Evolutionary conservation across 2,329 filamentous ascomycete species (phyloP).

Genomic region (Pseudopithomyces chartarum): DNA sequence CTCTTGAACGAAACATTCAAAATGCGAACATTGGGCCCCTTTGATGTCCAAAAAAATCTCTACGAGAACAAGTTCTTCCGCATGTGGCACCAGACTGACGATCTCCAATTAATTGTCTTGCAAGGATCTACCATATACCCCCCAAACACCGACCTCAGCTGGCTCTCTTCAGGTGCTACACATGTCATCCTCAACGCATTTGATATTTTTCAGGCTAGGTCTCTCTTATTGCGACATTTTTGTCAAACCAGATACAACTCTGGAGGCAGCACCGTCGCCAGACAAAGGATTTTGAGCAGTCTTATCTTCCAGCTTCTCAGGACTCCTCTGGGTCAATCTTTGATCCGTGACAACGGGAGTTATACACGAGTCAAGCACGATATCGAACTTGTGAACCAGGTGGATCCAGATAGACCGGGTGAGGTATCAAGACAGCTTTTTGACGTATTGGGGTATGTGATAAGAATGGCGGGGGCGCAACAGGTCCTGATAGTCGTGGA

Average conservation of each 20-base stretch:
- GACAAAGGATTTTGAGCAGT: background rate
- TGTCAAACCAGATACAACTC: background rate
- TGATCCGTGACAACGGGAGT: background rate
- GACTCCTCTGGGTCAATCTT: background rate
- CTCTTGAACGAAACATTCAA: background rate
- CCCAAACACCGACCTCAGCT: conserved; percentile 1
- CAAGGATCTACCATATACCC: background rate
- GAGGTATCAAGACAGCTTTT: background rate
- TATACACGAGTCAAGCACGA: background rate
- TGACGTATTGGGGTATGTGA: background rate
- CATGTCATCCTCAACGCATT: background rate
- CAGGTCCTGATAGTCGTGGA: conserved; percentile 5
- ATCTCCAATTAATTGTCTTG: background rate
- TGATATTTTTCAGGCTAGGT: background rate
- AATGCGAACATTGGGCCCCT: background rate
- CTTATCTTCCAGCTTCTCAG: background rate
- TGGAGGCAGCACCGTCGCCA: background rate
- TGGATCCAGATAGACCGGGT: background rate
- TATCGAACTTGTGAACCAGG: background rate
- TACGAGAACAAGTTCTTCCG: background rate
- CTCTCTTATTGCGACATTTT: background rate
- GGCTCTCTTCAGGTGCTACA: conserved; percentile 4
- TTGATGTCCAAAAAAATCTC: background rate
- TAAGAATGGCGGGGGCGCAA: background rate
- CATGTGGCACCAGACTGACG: background rate